Evolutionary conservation across 495 filamentous ascomycete genomes (phyloP).

Genomic region (Lasiosphaeria hispida): DNA sequence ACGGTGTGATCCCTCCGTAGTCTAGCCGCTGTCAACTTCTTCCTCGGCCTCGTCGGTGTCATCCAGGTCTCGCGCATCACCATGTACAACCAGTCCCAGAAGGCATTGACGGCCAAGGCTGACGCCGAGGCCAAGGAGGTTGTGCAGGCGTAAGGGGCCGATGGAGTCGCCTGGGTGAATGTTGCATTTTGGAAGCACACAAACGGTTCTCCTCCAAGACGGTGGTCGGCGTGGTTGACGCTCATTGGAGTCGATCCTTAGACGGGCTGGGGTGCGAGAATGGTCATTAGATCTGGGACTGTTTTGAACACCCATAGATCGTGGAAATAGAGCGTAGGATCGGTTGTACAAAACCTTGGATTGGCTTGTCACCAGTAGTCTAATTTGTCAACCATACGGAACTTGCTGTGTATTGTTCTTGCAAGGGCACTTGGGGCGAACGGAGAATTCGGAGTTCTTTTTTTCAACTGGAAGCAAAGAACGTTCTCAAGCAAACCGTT

Average conservation of each 20-base stretch:
- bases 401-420: neutral
- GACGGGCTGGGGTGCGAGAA: no score
- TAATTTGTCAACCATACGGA: neutral
- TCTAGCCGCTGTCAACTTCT: conserved; percentile 96
- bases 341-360: neutral
- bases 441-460: conserved; percentile 4
- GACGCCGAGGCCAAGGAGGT: conserved; percentile 42
- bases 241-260: no score
- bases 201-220: neutral
- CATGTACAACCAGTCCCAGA: conserved; percentile 60
- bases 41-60: conserved; percentile 83
- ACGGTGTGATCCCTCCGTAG: conserved; percentile 37
- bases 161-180: neutral
- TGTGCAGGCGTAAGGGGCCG: conserved; percentile 15
- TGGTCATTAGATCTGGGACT: no score
- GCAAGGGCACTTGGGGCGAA: neutral
- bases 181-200: neutral
- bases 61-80: conserved; percentile 78
- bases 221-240: neutral
- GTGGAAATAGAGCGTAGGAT: no score
- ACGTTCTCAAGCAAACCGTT: neutral
- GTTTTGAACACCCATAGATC: no score
- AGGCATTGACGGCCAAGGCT: conserved; percentile 48
- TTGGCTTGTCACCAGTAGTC: neutral
- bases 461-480: neutral